These are phyloP conservation scores for Puya raimondii DNA, from an alignment of 176 grass and related monocot species.

Conservation along the genomic window DNA sequence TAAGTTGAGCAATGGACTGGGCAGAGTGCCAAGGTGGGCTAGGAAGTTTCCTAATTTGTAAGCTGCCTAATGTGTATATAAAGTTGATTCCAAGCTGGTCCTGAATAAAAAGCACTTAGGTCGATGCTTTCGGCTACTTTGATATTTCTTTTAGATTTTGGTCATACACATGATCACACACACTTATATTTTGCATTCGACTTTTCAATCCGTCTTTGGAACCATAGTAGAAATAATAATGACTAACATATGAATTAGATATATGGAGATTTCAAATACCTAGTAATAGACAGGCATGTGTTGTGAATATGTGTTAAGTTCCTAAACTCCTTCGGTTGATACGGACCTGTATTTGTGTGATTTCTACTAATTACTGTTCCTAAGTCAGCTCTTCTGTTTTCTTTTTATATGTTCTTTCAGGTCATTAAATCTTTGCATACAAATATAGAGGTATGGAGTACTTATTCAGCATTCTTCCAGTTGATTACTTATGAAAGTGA, in stretches of 20 bases:
- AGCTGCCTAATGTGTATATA: too few species aligned
- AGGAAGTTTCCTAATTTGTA: too few species aligned
- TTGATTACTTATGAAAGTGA: too few species aligned
- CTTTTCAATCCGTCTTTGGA: too few species aligned
- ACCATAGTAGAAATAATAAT: neutral
- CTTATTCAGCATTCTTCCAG: neutral
- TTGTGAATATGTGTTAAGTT: neutral
- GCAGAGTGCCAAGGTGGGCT: too few species aligned
- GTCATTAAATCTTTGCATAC: conserved; percentile 42
- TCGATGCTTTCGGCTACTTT: too few species aligned
- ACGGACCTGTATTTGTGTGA: neutral
- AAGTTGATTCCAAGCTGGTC: too few species aligned
- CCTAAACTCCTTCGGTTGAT: neutral
- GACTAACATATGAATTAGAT: neutral
- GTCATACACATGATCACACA: too few species aligned
- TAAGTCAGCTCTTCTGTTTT: neutral
- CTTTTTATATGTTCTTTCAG: conserved; percentile 24
- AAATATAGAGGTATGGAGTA: conserved; percentile 35
- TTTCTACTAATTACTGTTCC: neutral
- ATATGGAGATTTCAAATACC: neutral
- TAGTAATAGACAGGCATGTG: neutral
- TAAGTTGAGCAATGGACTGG: too few species aligned
- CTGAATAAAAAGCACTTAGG: too few species aligned
- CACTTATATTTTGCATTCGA: too few species aligned
- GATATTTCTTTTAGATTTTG: too few species aligned